Conservation (phyloP, 805 yeast genomes). For the Pichia cabralensis region DNA sequence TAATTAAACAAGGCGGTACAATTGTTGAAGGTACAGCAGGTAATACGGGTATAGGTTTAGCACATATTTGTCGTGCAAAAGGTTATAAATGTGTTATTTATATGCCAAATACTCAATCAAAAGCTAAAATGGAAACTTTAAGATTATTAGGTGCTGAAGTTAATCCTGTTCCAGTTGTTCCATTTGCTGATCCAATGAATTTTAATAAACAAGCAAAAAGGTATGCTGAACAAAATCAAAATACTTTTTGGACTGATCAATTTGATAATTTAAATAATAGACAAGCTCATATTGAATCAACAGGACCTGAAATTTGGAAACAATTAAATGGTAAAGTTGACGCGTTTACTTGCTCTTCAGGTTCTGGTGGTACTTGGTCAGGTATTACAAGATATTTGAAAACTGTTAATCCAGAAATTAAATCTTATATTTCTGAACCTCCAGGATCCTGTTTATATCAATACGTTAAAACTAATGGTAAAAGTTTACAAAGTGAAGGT, state of each 20-base stretch:
- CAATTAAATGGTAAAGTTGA: slow-evolving; percentile 75
- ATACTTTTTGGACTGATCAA: slow-evolving; percentile 94
- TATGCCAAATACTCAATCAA: slow-evolving; percentile 88
- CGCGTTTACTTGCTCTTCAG: slow-evolving; percentile 86
- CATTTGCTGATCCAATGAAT: slow-evolving; percentile 72
- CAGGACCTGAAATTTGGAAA: slow-evolving; percentile 90
- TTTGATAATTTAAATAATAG: slow-evolving; percentile 83
- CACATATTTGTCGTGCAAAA: slow-evolving; percentile 69
- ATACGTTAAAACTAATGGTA: slow-evolving; percentile 62
- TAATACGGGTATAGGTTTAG: slow-evolving; percentile 87
- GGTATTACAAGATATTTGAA: slow-evolving; percentile 77
- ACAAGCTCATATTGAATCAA: slow-evolving; percentile 80
- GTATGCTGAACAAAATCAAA: slow-evolving; percentile 65
- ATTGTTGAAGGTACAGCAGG: slow-evolving; percentile 96
- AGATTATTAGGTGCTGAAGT: slow-evolving; percentile 78
- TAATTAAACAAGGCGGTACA: slow-evolving; percentile 69
- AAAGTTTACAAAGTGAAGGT: slow-evolving; percentile 62
- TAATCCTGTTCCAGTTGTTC: slow-evolving; percentile 82
- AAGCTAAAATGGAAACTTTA: slow-evolving; percentile 66
- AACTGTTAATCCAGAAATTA: slow-evolving; percentile 50
- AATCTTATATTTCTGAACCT: slow-evolving; percentile 78
- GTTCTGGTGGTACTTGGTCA: slow-evolving; percentile 90
- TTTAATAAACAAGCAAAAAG: slow-evolving; percentile 82
- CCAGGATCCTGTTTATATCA: slow-evolving; percentile 85
- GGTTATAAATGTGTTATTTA: slow-evolving; percentile 82